Conservation (phyloP, 805 yeast genomes). For the Metschnikowia baotianmanensis region DNA sequence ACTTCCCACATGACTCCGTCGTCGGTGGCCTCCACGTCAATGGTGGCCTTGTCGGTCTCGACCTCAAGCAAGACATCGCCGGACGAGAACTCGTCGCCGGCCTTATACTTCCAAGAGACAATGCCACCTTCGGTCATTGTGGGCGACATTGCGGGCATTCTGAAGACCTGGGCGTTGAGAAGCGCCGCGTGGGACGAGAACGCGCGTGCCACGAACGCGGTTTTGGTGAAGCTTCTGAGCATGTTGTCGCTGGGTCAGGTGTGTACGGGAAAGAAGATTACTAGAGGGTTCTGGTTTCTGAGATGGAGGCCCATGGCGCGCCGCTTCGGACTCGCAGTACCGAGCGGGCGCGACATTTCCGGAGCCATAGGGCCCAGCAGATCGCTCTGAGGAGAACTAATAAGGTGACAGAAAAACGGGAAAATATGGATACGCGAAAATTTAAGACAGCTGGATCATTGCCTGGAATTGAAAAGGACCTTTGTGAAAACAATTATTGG, state of each 20-base stretch:
- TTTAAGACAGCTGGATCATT: no score
- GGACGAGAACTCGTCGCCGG: constrained; percentile 63
- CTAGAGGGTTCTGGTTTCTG: constrained; percentile 2
- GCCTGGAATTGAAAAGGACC: no score
- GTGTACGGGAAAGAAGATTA: neutral
- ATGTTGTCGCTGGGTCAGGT: constrained; percentile 11
- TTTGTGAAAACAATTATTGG: no score
- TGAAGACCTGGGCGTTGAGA: constrained; percentile 50
- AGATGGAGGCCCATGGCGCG: constrained; percentile 6
- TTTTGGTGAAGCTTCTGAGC: constrained; percentile 20
- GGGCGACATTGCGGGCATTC: constrained; percentile 99
- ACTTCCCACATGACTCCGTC: constrained; percentile 89
- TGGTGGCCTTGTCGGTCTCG: constrained; percentile 84
- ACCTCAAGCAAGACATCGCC: constrained; percentile 84
- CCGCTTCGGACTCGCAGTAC: constrained; percentile 20
- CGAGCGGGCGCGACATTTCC: constrained; percentile 26
- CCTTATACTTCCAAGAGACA: constrained; percentile 80
- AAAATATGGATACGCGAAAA: no score
- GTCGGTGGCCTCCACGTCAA: constrained; percentile 85
- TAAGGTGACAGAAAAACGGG: no score
- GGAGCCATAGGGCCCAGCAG: neutral
- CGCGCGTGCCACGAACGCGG: constrained; percentile 17
- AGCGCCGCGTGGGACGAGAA: constrained; percentile 30
- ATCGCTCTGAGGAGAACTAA: no score
- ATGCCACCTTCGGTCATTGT: constrained; percentile 97